phyloP scores from a whole-genome alignment of 371 early-diverging fungal genomes.

The Haplosporangium sp. region DNA sequence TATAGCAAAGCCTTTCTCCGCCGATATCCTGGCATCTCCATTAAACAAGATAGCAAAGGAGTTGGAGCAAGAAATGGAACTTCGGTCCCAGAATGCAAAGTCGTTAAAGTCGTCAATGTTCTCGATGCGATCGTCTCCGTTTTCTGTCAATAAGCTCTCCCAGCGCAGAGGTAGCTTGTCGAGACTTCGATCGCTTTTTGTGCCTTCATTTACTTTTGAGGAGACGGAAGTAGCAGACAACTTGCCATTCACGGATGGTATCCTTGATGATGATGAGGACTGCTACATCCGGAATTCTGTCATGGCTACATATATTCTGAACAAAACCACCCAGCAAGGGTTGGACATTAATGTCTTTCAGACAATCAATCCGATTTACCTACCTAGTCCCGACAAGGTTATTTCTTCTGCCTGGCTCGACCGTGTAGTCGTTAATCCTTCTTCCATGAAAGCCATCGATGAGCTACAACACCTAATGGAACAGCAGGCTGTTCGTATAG shows the following conservation, averaged over 20 bases:
- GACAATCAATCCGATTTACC: constrained; percentile 80
- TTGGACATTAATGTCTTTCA: constrained; percentile 61
- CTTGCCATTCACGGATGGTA: background rate
- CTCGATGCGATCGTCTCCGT: constrained; percentile 10
- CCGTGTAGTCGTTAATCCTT: constrained; percentile 79
- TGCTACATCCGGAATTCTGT: constrained; percentile 53
- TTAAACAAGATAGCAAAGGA: constrained; percentile 20
- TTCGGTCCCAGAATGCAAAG: constrained; percentile 20
- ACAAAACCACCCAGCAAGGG: constrained; percentile 55
- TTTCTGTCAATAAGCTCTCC: background rate
- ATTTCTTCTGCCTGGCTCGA: constrained; percentile 77
- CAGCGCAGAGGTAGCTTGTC: constrained; percentile 7
- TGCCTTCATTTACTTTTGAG: background rate
- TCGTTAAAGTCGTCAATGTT: constrained; percentile 7
- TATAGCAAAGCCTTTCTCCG: constrained; percentile 61
- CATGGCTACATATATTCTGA: constrained; percentile 71
- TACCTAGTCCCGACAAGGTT: constrained; percentile 66
- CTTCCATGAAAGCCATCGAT: constrained; percentile 73
- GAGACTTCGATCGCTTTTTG: constrained; percentile 15
- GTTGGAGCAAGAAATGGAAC: constrained; percentile 21
- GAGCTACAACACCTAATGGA: constrained; percentile 58
- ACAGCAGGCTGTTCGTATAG: constrained; percentile 40
- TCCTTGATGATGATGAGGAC: constrained; percentile 3
- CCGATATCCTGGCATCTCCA: constrained; percentile 38
- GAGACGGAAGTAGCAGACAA: background rate